Percentiles rank a stretch among this genome's conserved stretches.
phyloP scores from a whole-genome alignment of 116 monocot genomes.

The Dioscorea cayenensis region DNA sequence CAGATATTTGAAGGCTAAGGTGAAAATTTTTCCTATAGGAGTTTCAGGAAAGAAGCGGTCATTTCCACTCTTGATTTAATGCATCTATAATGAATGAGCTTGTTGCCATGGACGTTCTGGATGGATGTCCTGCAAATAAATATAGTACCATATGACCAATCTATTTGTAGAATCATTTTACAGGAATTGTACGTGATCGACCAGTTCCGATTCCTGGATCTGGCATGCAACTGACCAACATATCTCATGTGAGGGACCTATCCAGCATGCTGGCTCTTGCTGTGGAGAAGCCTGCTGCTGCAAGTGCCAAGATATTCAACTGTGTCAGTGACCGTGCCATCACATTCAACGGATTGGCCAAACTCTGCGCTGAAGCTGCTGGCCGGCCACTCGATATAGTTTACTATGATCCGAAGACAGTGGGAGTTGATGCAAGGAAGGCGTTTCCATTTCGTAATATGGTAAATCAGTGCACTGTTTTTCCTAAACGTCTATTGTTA shows the following conservation, averaged over 20 bases:
- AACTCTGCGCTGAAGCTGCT: conserved; percentile 73
- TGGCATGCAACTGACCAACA: conserved; percentile 93
- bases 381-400: conserved; percentile 56
- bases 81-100: no score
- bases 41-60: no score
- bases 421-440: conserved; percentile 85
- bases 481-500: no score
- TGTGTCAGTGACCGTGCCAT: conserved; percentile 88
- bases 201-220: conserved; percentile 81
- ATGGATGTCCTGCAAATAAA: no score
- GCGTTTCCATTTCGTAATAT: conserved; percentile 95
- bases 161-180: not conserved
- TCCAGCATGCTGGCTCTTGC: conserved; percentile 85
- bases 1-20: no score
- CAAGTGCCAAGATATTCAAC: conserved; percentile 73
- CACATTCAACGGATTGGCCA: conserved; percentile 64
- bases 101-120: no score
- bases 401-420: conserved; percentile 77
- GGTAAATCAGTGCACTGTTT: conserved; percentile 23
- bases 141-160: not conserved
- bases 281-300: conserved; percentile 44
- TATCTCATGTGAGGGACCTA: conserved; percentile 79
- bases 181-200: conserved; percentile 84
- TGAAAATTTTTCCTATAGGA: no score
- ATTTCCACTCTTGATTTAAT: no score